Evolutionary conservation across 208 protist genomes (phyloP), one percentile per base, ranked within the genome.

Genomic region (Crithidia fasciculata): DNA sequence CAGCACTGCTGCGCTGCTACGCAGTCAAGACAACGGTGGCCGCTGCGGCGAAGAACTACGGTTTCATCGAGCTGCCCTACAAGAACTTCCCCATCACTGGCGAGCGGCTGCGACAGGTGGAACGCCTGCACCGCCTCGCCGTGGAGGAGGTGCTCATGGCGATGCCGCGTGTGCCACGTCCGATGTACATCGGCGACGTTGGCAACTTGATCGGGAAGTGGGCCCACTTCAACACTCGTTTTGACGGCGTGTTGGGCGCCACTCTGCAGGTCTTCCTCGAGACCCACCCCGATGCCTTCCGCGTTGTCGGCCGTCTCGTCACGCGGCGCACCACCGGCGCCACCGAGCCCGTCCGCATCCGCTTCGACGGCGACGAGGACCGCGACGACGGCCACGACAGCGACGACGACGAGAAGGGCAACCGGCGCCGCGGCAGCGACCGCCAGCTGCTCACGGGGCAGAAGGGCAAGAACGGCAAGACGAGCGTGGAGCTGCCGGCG

Each of bases 201-300:
- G 92, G 92, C 64, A 95, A 94, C 69, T 72, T 95, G 16, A 90
- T 96, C 56, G 92, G 92, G 37, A 94, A 90, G 80, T 96, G 92
- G 90, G 73, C 73, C 44, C 78, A 63, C 81, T 96, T 96, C 76
- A 96, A 96, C 72, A 66, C 88, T 3, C 82, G 84, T 50, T 96
- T 86, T 68, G 90, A 92, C 43, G 92, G 92, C 64, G 66, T 57
- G 36, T 81, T 96, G 49, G 92, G 88, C n/a, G 82, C 84, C 8
- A 90, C 68, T 61, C 84, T 96, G 40, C 77, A 76, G 74, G 82
- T 86, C 39, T 96, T 96, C 67, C 78, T 96, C 8, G 72, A 82
- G 40, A 70, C 84, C 28, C 84, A 94, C 75, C 82, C 86, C 12
- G 83, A 94, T 49, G 66, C 67, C 15, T 96, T 94, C 72, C 76